Percentiles rank a stretch among this genome's conserved stretches.
Evolutionary conservation across 2,329 filamentous ascomycete species (phyloP).

Genomic region (Aspergillus texensis): DNA sequence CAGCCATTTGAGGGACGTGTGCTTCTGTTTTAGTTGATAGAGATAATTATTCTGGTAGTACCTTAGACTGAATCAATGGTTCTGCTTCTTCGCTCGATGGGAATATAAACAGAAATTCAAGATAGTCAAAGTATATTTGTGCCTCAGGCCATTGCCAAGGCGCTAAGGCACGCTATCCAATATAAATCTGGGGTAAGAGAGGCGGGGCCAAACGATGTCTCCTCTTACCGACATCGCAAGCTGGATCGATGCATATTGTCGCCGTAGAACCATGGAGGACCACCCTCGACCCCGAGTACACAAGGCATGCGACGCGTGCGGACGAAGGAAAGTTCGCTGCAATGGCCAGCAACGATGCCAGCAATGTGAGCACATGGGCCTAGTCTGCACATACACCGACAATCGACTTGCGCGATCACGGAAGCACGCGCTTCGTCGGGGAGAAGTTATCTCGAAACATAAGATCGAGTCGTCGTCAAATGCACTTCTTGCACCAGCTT

Average conservation of each 20-base stretch:
- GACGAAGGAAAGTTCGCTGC: slow-evolving; percentile 51
- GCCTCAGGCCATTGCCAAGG: not conserved
- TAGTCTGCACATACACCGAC: slow-evolving; percentile 50
- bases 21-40: slow-evolving; percentile 12
- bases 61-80: not conserved
- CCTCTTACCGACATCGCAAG: not conserved
- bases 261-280: not conserved
- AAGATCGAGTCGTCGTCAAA: slow-evolving; percentile 21
- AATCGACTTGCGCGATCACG: slow-evolving; percentile 35
- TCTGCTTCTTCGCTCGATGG: not conserved
- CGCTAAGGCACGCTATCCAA: not conserved
- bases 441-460: slow-evolving; percentile 46
- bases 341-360: slow-evolving; percentile 50
- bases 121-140: not conserved
- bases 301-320: slow-evolving; percentile 51
- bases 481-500: not conserved
- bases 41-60: not conserved
- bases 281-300: slow-evolving; percentile 14
- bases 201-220: not conserved
- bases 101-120: not conserved
- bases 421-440: slow-evolving; percentile 41
- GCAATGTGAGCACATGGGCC: slow-evolving; percentile 47
- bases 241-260: not conserved
- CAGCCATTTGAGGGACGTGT: slow-evolving; percentile 36
- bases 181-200: not conserved